phyloP scores from a whole-genome alignment of 495 filamentous ascomycete species.

The Xylaria acuta region DNA sequence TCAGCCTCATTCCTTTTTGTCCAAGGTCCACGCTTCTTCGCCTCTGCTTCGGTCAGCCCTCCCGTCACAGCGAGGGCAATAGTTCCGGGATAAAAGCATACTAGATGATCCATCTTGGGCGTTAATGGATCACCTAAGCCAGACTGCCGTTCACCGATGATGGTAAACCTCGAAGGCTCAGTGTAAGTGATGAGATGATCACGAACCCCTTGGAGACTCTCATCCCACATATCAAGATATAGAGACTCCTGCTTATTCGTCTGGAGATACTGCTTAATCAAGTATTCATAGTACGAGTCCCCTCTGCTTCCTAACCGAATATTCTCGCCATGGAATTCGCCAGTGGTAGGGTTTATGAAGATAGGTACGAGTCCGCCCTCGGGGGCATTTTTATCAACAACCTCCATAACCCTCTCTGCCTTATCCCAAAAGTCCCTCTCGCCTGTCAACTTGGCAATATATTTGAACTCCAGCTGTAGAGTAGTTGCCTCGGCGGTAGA shows the following conservation, averaged over 20 bases:
- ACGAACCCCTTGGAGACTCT: slow-evolving; percentile 81
- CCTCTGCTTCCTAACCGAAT: slow-evolving; percentile 92
- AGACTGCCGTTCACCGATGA: slow-evolving; percentile 82
- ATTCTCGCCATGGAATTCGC: slow-evolving; percentile 79
- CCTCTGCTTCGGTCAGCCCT: slow-evolving; percentile 74
- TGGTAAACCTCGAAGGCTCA: slow-evolving; percentile 75
- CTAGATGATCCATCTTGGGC: slow-evolving; percentile 98
- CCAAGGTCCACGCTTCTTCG: slow-evolving; percentile 75
- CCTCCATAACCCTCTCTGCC: slow-evolving; percentile 88
- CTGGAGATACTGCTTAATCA: slow-evolving; percentile 96
- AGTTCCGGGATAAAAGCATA: slow-evolving; percentile 96
- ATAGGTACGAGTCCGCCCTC: slow-evolving; percentile 89
- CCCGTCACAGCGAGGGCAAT: slow-evolving; percentile 89
- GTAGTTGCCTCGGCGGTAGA: slow-evolving; percentile 93
- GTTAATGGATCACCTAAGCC: slow-evolving; percentile 69
- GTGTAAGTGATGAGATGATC: slow-evolving; percentile 93
- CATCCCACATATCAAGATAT: slow-evolving; percentile 92
- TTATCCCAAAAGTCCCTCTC: slow-evolving; percentile 89
- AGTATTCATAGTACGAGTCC: slow-evolving; percentile 97
- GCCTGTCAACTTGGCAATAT: slow-evolving; percentile 91
- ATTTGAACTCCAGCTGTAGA: slow-evolving; percentile 96
- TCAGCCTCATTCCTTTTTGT: slow-evolving; percentile 80
- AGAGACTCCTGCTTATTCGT: slow-evolving; percentile 85
- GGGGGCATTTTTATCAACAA: slow-evolving; percentile 79
- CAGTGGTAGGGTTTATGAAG: slow-evolving; percentile 80